These are phyloP conservation scores for Danielia reshetovae DNA, from an alignment of 805 yeast genomes.

Conservation along the genomic window DNA sequence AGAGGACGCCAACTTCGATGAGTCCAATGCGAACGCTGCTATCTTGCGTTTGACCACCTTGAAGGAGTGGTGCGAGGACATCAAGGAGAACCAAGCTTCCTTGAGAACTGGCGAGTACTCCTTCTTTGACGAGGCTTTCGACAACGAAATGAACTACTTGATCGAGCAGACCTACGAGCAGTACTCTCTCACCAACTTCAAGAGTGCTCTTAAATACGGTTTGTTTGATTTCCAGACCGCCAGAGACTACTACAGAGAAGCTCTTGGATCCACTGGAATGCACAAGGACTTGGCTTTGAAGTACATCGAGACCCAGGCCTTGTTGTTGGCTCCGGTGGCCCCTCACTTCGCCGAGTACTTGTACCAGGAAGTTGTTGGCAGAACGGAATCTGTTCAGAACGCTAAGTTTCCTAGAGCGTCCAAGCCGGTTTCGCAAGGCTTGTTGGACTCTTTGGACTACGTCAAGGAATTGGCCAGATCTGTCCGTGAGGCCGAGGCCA, in stretches of 20 bases:
- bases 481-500: constrained; percentile 91
- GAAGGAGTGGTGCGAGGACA: constrained; percentile 94
- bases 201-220: constrained; percentile 85
- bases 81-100: constrained; percentile 45
- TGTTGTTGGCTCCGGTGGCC: constrained; percentile 85
- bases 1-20: constrained; percentile 98
- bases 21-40: constrained; percentile 94
- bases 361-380: constrained; percentile 75
- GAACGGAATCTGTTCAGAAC: constrained; percentile 62
- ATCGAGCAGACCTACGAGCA: constrained; percentile 69
- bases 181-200: constrained; percentile 72
- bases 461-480: constrained; percentile 75
- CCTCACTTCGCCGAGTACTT: constrained; percentile 94
- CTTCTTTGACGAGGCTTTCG: constrained; percentile 87
- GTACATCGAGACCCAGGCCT: constrained; percentile 82
- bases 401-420: constrained; percentile 79
- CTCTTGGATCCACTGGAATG: constrained; percentile 62
- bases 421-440: constrained; percentile 57
- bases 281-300: constrained; percentile 76
- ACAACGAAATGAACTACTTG: constrained; percentile 85
- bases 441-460: constrained; percentile 70
- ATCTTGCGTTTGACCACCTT: constrained; percentile 86
- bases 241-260: constrained; percentile 94
- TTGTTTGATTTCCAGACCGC: constrained; percentile 92
- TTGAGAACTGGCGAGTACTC: constrained; percentile 46